Base-by-base conservation (phyloP, 1,284 basidiomycete genomes). In the Ustilago loliicola region DNA sequence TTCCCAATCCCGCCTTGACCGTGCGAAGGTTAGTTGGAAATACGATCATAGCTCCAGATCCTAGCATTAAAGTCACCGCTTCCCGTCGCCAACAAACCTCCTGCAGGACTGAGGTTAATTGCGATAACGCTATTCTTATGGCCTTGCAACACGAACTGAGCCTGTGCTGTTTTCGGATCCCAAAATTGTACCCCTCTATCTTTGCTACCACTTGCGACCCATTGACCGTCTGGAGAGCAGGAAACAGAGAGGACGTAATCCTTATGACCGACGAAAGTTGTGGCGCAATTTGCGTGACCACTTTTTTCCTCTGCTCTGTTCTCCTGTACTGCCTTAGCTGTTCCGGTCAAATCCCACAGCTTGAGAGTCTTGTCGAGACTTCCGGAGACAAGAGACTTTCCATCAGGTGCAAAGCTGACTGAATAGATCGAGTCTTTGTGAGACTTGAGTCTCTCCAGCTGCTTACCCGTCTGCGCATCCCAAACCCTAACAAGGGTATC, bases 71-170 rank as follows among this genome's bases (percentile, higher is more conserved):
- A 93, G 87, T 96, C 94, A 15, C 94, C 94, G 85, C 92, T 93
- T 25, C 94, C 94, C 6, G 93, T 94, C 3, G 93, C 94, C 48
- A 96, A 88, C 54, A 93, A 88, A 51, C 91, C 91, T 19, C 92
- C 92, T 27, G 90, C 89, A 9, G 92, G 91, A 76, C 91, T 92
- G 51, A 95, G 88, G 82, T 94, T 92, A 83, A 95, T 93, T 25
- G 93, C 93, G 78, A 95, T 95, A 70, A 95, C 94, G 90, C 91
- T 92, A 85, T 95, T 95, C 87, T 94, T 95, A 87, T 96, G 94
- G 2, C 94, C 94, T 86, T 94, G 93, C 8, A 96, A 88, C 88
- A 94, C 92, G 78, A 93, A 91, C 83, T 95, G 93, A 48, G 92
- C 90, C 75, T 91, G 90, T 1, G 91, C 93, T 7, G 89, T 91